Base-by-base conservation (phyloP, 1,284 basidiomycete species). In the Lentinula novae-zelandiae region DNA sequence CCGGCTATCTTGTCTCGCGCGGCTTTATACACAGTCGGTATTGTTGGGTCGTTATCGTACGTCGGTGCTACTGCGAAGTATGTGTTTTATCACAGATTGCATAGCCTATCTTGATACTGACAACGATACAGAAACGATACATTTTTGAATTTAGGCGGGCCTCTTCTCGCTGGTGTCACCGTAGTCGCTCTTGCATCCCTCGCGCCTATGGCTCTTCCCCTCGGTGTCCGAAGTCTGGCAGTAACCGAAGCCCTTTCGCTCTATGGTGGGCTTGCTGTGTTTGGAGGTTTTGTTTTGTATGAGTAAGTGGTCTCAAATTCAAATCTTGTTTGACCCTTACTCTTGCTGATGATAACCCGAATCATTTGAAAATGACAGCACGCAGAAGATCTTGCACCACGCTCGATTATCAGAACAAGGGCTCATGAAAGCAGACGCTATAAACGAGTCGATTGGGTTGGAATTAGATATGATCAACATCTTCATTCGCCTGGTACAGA, bases 401-500 rank as follows among this genome's bases (percentile, higher is more conserved):
- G 93, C 88, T 27, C 83, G 90, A 42, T 71, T 91, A 72, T 89
- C 85, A 17, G 85, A 93, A 68, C 75, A 78, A 61, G 93, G 93
- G 54, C 67, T 75, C 46, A 82, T 91, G 66, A 78, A 82, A 53
- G 77, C 82, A 17, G 94, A 96, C 72, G 87, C 94, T 6, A 75
- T 96, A 64, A 86, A 82, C 62, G 93, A 96, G 75, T 85, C 90
- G 9, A 84, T 92, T 60, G 80, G 86, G 56, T 79, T 95, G 52
- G 88, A 95, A 71, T 81, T 96, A 60, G 92, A 95, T 70, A 90
- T 94, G 81, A 87, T 96, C 72, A 95, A 92, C 70, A 91, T 92
- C 58, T 92, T 93, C 70, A 82, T 94, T 64, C 88, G 93, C 9
- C 39, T 80, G 95, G 15, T 93, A 2, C 90, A 93, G 68, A 89